Percentiles rank a stretch among this genome's conserved stretches.
Evolutionary conservation across 441 rosid species (phyloP).

Genomic region (Viola pubescens): DNA sequence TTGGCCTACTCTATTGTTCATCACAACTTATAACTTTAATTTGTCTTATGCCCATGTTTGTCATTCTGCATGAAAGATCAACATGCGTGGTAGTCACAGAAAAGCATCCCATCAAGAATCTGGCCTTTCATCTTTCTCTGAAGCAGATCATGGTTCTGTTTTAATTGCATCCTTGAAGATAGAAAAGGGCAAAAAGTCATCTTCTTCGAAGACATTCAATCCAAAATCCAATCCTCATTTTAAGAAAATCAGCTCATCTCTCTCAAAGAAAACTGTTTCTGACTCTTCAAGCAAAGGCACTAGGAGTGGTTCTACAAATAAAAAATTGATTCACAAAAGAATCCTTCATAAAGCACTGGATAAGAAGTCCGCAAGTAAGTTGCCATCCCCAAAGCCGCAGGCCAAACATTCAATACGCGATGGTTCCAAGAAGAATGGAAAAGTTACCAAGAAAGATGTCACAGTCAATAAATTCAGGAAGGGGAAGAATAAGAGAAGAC

Average conservation of each 20-base stretch:
- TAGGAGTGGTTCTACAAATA: slow-evolving; percentile 19
- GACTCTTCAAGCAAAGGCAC: slow-evolving; percentile 22
- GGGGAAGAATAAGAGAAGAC: slow-evolving; percentile 44
- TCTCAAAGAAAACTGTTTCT: slow-evolving; percentile 20
- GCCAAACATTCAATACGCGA: slow-evolving; percentile 15
- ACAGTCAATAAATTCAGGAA: slow-evolving; percentile 34
- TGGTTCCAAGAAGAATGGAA: slow-evolving; percentile 25
- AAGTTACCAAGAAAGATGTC: slow-evolving; percentile 21
- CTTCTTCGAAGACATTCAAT: slow-evolving; percentile 30
- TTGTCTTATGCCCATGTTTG: slow-evolving; percentile 2
- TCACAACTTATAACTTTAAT: neutral
- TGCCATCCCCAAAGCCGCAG: slow-evolving; percentile 18
- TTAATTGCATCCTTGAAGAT: slow-evolving; percentile 47
- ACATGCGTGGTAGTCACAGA: slow-evolving; percentile 31
- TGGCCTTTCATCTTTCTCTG: slow-evolving; percentile 31
- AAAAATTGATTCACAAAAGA: slow-evolving; percentile 19
- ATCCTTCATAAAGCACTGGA: slow-evolving; percentile 22
- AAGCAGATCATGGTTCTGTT: slow-evolving; percentile 42
- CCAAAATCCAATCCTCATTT: slow-evolving; percentile 31
- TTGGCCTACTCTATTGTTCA: neutral
- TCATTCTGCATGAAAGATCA: slow-evolving; percentile 21
- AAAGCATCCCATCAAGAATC: slow-evolving; percentile 27
- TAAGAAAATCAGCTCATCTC: slow-evolving; percentile 27
- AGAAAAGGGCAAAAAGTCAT: slow-evolving; percentile 28
- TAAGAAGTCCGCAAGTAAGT: slow-evolving; percentile 31